These are phyloP conservation scores for Ganoderma meredithae DNA, from an alignment of 1,284 basidiomycete genomes.

Conservation along the genomic window DNA sequence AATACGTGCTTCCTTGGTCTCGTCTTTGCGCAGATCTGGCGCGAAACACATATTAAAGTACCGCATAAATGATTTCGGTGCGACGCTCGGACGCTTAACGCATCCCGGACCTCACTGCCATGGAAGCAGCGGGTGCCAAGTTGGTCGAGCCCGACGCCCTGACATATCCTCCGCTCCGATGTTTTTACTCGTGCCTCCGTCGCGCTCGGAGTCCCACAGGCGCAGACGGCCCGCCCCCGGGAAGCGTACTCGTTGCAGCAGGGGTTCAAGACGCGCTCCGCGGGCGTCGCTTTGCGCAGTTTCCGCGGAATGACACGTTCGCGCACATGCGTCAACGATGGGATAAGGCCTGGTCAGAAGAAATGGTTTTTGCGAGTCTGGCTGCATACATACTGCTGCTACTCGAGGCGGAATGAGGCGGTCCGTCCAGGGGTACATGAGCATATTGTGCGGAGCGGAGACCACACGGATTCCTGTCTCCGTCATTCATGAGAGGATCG, in stretches of 20 bases:
- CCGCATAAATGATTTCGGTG: neutral
- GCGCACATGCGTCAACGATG: neutral
- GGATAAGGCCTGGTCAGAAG: neutral
- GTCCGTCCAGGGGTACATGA: neutral
- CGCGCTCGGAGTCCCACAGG: neutral
- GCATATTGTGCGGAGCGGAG: slow-evolving; percentile 1
- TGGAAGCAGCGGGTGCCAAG: neutral
- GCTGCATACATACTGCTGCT: neutral
- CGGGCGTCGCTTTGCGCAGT: neutral
- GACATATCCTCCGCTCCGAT: neutral
- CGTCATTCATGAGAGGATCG: neutral
- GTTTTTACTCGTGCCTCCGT: neutral
- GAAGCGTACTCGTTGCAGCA: neutral
- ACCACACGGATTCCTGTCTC: neutral
- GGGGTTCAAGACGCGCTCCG: neutral
- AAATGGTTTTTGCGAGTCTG: neutral
- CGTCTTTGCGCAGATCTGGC: neutral
- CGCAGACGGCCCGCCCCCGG: neutral
- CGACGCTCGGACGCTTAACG: neutral
- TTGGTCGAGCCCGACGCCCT: neutral
- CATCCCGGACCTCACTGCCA: slow-evolving; percentile 1
- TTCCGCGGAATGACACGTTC: neutral
- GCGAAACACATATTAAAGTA: neutral
- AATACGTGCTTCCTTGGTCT: neutral
- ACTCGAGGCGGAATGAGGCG: neutral